phyloP scores from a whole-genome alignment of 2,329 filamentous ascomycete species.

The Phyllosticta capitalensis region DNA sequence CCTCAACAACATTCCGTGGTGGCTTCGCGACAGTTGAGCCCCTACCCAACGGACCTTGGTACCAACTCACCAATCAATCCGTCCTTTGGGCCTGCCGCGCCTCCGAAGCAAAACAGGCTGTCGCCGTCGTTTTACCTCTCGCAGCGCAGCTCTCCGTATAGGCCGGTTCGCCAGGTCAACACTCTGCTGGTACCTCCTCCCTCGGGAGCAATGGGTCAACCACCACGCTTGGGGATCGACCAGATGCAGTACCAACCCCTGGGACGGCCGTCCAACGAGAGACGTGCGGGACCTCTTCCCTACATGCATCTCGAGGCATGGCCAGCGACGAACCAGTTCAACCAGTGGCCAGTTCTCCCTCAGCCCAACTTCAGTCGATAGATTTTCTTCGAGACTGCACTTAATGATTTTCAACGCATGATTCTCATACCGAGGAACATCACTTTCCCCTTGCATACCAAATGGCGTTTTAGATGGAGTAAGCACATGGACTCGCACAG shows the following conservation, averaged over 20 bases:
- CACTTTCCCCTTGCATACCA: slow-evolving; percentile 1
- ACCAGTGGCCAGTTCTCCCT: slow-evolving; percentile 28
- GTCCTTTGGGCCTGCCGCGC: slow-evolving; percentile 46
- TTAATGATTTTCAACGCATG: background rate
- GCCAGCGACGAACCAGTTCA: slow-evolving; percentile 29
- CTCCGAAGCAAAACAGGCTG: slow-evolving; percentile 59
- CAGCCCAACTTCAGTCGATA: slow-evolving; percentile 23
- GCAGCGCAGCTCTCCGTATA: slow-evolving; percentile 85
- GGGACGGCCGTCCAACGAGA: slow-evolving; percentile 36
- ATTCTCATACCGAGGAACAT: background rate
- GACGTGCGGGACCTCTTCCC: slow-evolving; percentile 35
- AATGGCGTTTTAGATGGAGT: slow-evolving; percentile 7
- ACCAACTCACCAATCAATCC: slow-evolving; percentile 62
- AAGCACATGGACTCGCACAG: background rate
- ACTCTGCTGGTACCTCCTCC: slow-evolving; percentile 85
- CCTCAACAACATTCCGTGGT: slow-evolving; percentile 18
- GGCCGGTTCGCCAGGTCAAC: slow-evolving; percentile 79
- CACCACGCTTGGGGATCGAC: slow-evolving; percentile 34
- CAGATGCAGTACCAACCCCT: slow-evolving; percentile 44
- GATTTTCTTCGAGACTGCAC: slow-evolving; percentile 1
- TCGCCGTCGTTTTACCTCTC: slow-evolving; percentile 83
- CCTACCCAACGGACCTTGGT: slow-evolving; percentile 41
- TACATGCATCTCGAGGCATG: slow-evolving; percentile 32
- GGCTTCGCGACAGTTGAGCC: slow-evolving; percentile 40
- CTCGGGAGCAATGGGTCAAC: slow-evolving; percentile 60